Percentiles rank a stretch among this genome's conserved stretches.
Evolutionary conservation across 2,329 filamentous ascomycete species (phyloP).

Genomic region (Gremmenia infestans): DNA sequence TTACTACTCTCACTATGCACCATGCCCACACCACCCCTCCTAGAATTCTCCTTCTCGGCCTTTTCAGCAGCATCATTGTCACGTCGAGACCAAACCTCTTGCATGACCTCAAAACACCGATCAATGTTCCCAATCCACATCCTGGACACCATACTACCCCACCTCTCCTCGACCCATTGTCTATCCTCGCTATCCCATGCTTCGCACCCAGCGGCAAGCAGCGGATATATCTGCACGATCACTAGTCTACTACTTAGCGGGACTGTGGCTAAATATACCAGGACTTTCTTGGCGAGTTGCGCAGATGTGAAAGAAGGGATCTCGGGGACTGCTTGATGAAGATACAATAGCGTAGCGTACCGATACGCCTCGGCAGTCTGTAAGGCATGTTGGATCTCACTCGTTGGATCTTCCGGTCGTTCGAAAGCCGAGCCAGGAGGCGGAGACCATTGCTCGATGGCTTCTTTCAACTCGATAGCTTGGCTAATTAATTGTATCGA

Average conservation of each 20-base stretch:
- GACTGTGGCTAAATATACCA: slow-evolving; percentile 58
- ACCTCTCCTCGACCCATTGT: slow-evolving; percentile 58
- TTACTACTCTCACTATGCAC: slow-evolving; percentile 24
- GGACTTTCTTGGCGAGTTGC: slow-evolving; percentile 55
- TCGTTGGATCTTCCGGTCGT: slow-evolving; percentile 57
- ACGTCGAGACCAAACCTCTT: slow-evolving; percentile 61
- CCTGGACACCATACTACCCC: slow-evolving; percentile 54
- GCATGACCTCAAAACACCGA: slow-evolving; percentile 57
- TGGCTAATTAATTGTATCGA: slow-evolving; percentile 56
- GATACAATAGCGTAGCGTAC: slow-evolving; percentile 60
- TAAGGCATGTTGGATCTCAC: slow-evolving; percentile 57
- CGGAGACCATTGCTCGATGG: slow-evolving; percentile 57
- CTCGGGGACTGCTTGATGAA: slow-evolving; percentile 65
- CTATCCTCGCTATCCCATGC: slow-evolving; percentile 54
- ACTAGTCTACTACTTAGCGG: slow-evolving; percentile 56
- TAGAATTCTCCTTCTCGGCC: slow-evolving; percentile 17
- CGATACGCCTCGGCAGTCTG: slow-evolving; percentile 64
- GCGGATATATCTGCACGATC: slow-evolving; percentile 66
- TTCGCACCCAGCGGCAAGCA: slow-evolving; percentile 64
- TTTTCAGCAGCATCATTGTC: slow-evolving; percentile 39
- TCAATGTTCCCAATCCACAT: slow-evolving; percentile 66
- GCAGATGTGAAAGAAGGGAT: slow-evolving; percentile 54
- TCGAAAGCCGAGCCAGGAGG: slow-evolving; percentile 48
- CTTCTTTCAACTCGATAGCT: slow-evolving; percentile 55
- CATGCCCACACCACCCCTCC: slow-evolving; percentile 15